Evolutionary conservation across 768 basidiomycete species (phyloP), one percentile per base, ranked within the genome.

Genomic region (Terana coerulea): DNA sequence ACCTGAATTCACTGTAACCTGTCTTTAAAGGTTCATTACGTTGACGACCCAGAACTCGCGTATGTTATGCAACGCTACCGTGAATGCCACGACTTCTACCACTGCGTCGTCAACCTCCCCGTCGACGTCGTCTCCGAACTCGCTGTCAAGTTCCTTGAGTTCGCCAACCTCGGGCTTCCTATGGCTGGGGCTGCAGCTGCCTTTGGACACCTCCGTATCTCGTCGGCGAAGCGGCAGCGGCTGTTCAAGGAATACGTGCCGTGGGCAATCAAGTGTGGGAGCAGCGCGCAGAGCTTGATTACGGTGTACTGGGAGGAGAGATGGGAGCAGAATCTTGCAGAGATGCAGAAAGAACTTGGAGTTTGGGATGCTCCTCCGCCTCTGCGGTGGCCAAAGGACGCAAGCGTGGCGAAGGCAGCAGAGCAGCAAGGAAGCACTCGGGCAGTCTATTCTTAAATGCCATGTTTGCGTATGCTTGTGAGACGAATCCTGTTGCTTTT

Each of bases 21-120:
- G n/a, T n/a, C n/a, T n/a, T n/a, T n/a, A n/a, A 39, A 98, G 95
- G 95, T 97, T 5, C 90, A 86, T 58, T 98, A 98, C 63, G 86
- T 98, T 51, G 81, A 88, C 63, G 92, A 98, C 62, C 93, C 94
- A 2, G 95, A 97, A 62, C 80, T 97, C 10, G 97, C 97, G 22
- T 98, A 97, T 67, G 90, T 98, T 49, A 92, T 99, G 88, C 91
- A 95, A 59, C 86, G 95, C 45, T 99, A 98, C 67, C 86, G 95
- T 22, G 95, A 99, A 71, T 95, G 89, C 57, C 97, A 99, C 69
- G 95, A 99, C 70, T 87, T 98, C 59, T 97, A 98, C 64, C 97
- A 99, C 64, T 91, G 90, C 61, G 78, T 98, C 54, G 84, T 84
- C 71, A 83, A 83, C 59, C 77, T 98, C 8, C 94, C 93, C 0